These are phyloP conservation scores for Claviceps sp. DNA, from an alignment of 2,329 filamentous ascomycete genomes.

Conservation along the genomic window DNA sequence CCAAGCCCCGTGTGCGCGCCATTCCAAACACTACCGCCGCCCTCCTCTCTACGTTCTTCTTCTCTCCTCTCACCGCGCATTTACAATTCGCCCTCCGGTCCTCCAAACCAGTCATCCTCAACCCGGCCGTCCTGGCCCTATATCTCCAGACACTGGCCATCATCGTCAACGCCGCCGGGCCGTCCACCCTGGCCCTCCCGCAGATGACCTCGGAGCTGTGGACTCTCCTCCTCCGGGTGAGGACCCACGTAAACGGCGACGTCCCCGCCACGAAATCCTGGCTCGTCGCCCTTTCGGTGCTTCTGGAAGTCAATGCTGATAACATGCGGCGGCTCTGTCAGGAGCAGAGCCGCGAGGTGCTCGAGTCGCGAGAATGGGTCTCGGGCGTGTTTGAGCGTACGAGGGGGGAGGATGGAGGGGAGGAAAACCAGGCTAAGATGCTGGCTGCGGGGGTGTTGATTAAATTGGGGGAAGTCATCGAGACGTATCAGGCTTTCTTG, in stretches of 20 bases:
- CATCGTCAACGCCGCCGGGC: conserved; percentile 70
- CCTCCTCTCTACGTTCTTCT: conserved; percentile 64
- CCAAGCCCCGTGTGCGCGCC: conserved; percentile 33
- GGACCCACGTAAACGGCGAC: conserved; percentile 47
- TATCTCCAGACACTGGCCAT: conserved; percentile 80
- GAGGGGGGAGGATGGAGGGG: conserved; percentile 36
- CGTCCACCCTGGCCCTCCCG: conserved; percentile 60
- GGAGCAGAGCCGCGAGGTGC: conserved; percentile 59
- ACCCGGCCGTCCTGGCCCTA: conserved; percentile 61
- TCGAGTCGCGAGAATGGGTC: conserved; percentile 84
- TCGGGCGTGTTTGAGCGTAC: conserved; percentile 56
- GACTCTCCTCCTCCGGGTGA: conserved; percentile 62
- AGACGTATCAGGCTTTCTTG: conserved; percentile 64
- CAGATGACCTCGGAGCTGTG: conserved; percentile 77
- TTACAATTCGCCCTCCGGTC: conserved; percentile 53
- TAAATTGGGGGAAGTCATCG: conserved; percentile 65
- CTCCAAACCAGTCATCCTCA: conserved; percentile 48
- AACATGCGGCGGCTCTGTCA: conserved; percentile 60
- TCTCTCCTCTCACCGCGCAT: conserved; percentile 71
- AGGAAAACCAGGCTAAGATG: conserved; percentile 71
- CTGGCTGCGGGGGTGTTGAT: conserved; percentile 67
- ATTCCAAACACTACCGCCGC: conserved; percentile 68
- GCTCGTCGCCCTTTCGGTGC: conserved; percentile 63
- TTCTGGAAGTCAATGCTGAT: conserved; percentile 69
- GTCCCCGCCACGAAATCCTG: conserved; percentile 57